phyloP scores from a whole-genome alignment of 371 early-diverging fungal genomes.

The Modicella reniformis region DNA sequence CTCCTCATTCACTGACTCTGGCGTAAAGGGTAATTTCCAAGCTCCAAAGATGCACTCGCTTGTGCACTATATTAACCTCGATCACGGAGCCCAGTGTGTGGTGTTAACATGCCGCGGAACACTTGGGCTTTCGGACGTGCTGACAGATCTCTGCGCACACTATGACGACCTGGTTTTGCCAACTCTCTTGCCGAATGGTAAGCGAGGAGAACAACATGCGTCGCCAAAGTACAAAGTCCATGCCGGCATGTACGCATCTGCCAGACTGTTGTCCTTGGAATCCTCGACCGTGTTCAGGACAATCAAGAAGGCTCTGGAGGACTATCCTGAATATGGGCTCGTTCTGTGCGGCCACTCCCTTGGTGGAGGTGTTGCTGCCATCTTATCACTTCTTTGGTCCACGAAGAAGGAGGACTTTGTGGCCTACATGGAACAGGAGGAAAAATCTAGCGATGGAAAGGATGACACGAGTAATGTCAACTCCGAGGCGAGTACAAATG shows the following conservation, averaged over 20 bases:
- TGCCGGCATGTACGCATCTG: slow-evolving; percentile 82
- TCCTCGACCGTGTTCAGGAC: slow-evolving; percentile 74
- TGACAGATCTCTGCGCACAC: slow-evolving; percentile 87
- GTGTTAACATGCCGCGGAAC: slow-evolving; percentile 93
- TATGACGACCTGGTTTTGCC: slow-evolving; percentile 75
- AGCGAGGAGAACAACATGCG: slow-evolving; percentile 16
- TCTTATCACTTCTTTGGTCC: slow-evolving; percentile 79
- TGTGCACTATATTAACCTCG: slow-evolving; percentile 86
- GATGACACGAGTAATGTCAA: slow-evolving; percentile 9
- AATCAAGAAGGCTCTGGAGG: slow-evolving; percentile 69
- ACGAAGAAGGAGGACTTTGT: slow-evolving; percentile 57
- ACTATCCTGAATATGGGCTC: slow-evolving; percentile 78
- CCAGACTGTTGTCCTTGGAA: slow-evolving; percentile 69
- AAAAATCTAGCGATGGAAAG: slow-evolving; percentile 37
- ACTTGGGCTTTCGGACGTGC: slow-evolving; percentile 83
- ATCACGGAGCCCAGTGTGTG: slow-evolving; percentile 77
- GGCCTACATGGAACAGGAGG: slow-evolving; percentile 51
- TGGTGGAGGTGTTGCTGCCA: slow-evolving; percentile 81
- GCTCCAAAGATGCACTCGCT: slow-evolving; percentile 75
- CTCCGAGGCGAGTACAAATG: slow-evolving; percentile 8
- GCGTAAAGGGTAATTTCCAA: slow-evolving; percentile 48
- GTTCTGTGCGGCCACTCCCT: slow-evolving; percentile 84
- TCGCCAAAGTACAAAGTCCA: slow-evolving; percentile 67
- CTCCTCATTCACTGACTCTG: slow-evolving; percentile 68
- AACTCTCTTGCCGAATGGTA: slow-evolving; percentile 17